Conservation (phyloP, 1,284 basidiomycete genomes). For the Boletus sp. region DNA sequence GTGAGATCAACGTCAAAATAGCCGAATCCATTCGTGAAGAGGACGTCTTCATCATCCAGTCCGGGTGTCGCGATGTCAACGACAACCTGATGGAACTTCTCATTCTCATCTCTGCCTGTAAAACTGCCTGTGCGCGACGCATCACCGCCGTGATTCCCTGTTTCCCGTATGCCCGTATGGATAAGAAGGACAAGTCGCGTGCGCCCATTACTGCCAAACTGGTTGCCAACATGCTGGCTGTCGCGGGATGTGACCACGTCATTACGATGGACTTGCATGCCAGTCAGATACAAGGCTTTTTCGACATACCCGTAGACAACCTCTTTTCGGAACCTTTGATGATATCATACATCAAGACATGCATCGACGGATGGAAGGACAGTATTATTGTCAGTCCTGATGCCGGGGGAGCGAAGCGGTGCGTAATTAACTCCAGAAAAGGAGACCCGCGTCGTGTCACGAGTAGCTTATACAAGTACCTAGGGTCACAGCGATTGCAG, state of each 20-base stretch:
- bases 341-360: slow-evolving; percentile 85
- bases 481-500: slow-evolving; percentile 92
- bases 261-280: slow-evolving; percentile 99
- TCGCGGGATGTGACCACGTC: slow-evolving; percentile 97
- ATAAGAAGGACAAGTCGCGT: slow-evolving; percentile 97
- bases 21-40: slow-evolving; percentile 95
- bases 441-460: not conserved
- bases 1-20: slow-evolving; percentile 90
- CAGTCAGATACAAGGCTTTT: slow-evolving; percentile 98
- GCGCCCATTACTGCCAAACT: slow-evolving; percentile 98
- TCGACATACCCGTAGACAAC: slow-evolving; percentile 98
- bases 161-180: slow-evolving; percentile 95
- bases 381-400: slow-evolving; percentile 95
- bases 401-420: slow-evolving; percentile 97
- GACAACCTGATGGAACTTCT: slow-evolving; percentile 90
- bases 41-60: slow-evolving; percentile 96
- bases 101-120: slow-evolving; percentile 91
- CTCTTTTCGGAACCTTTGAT: slow-evolving; percentile 86
- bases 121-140: slow-evolving; percentile 91
- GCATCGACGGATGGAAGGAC: slow-evolving; percentile 84
- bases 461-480: slow-evolving; percentile 6
- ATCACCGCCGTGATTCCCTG: slow-evolving; percentile 99
- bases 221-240: slow-evolving; percentile 94
- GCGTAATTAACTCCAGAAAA: slow-evolving; percentile 29
- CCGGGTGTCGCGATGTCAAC: slow-evolving; percentile 73